These are phyloP conservation scores for Decorospora gaudefroyi DNA, from an alignment of 2,329 filamentous ascomycete species.

Conservation along the genomic window DNA sequence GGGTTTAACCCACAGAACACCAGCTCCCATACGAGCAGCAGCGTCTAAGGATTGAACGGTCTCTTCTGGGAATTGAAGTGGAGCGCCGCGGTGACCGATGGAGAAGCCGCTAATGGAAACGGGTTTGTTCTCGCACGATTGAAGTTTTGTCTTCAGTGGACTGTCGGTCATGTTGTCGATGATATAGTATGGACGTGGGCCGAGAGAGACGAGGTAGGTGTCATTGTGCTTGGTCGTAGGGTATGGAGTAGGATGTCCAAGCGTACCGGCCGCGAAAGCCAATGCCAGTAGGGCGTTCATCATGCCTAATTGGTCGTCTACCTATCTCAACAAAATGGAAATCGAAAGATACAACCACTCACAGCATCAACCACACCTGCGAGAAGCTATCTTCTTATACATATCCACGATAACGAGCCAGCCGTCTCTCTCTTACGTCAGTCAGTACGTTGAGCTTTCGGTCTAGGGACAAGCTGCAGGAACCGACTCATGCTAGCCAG, in stretches of 20 bases:
- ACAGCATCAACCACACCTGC: not conserved
- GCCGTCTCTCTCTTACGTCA: not conserved
- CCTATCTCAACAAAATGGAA: not conserved
- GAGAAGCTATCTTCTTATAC: conserved; percentile 2
- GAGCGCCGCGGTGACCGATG: conserved; percentile 64
- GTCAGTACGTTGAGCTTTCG: too few relatives aligned
- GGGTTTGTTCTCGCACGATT: conserved; percentile 61
- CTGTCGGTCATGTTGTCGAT: conserved; percentile 65
- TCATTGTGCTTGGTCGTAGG: conserved; percentile 18
- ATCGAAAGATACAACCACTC: not conserved
- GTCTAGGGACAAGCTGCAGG: conserved; percentile 2
- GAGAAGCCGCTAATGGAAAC: conserved; percentile 60
- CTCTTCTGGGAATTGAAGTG: conserved; percentile 68
- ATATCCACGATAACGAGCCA: not conserved
- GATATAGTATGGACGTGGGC: conserved; percentile 67
- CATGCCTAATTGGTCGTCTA: fast-evolving
- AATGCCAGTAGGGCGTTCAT: conserved; percentile 4
- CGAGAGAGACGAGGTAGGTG: conserved; percentile 57
- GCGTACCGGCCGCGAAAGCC: conserved; percentile 14
- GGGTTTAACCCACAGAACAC: too few relatives aligned
- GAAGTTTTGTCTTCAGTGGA: conserved; percentile 63
- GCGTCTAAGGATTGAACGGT: conserved; percentile 63
- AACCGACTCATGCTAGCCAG: conserved; percentile 5
- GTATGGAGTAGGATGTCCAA: conserved; percentile 19
- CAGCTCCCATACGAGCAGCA: conserved; percentile 69